Conservation (phyloP, 2,329 filamentous ascomycete genomes). For the Bipolaris gigantea region DNA sequence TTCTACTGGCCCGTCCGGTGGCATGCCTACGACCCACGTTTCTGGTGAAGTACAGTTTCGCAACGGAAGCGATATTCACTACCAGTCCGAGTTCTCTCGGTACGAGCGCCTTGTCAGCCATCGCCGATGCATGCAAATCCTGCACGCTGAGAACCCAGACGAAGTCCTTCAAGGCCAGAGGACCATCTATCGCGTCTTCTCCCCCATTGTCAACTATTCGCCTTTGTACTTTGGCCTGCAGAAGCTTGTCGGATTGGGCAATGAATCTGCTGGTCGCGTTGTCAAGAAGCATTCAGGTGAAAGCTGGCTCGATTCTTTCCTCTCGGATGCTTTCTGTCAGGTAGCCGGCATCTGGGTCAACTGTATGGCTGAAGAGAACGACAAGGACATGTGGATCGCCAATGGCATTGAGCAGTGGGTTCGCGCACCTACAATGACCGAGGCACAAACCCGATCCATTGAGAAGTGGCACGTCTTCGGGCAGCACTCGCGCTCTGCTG, state of each 20-base stretch:
- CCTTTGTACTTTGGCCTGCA: conserved; percentile 37
- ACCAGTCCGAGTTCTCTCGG: conserved; percentile 29
- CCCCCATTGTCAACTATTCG: conserved; percentile 42
- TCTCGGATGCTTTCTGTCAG: conserved; percentile 39
- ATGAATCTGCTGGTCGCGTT: conserved; percentile 16
- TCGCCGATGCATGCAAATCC: conserved; percentile 30
- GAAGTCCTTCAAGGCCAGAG: conserved; percentile 39
- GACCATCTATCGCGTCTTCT: conserved; percentile 47
- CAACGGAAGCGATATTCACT: conserved; percentile 16
- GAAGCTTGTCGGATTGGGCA: conserved; percentile 12
- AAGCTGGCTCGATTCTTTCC: conserved; percentile 26
- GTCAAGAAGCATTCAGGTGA: conserved; percentile 18
- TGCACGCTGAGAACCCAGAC: conserved; percentile 32
- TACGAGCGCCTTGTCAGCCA: conserved; percentile 37
- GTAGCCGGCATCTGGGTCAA: conserved; percentile 40
- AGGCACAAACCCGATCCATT: conserved; percentile 2
- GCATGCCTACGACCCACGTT: conserved; percentile 24
- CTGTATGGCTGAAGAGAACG: conserved; percentile 24
- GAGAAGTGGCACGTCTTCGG: conserved; percentile 35
- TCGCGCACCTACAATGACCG: conserved; percentile 16
- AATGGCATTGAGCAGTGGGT: conserved; percentile 30
- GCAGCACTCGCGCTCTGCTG: conserved; percentile 22
- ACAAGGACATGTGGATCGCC: conserved; percentile 37
- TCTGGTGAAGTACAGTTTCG: conserved; percentile 29
- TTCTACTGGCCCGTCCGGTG: not conserved